phyloP scores from a whole-genome alignment of 2,329 filamentous ascomycete genomes.

The Colletotrichum eleusines region DNA sequence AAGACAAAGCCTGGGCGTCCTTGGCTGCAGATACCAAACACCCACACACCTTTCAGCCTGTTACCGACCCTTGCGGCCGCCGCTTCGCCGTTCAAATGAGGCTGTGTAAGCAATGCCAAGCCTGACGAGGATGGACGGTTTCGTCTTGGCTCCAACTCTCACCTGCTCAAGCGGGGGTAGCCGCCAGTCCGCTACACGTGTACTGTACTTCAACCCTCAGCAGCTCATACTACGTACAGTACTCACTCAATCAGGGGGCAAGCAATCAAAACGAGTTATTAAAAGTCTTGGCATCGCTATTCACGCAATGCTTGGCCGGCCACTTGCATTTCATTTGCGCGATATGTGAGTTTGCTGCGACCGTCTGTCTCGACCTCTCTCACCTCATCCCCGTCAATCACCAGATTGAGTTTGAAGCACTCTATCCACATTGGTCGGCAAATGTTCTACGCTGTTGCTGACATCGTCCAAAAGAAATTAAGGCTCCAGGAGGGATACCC shows the following conservation, averaged over 20 bases:
- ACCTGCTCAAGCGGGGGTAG: constrained; percentile 6
- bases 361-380: constrained; percentile 26
- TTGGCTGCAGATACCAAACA: constrained; percentile 41
- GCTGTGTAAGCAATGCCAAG: constrained; percentile 40
- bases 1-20: constrained; percentile 32
- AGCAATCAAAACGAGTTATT: constrained; percentile 37
- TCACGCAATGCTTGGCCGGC: constrained; percentile 25
- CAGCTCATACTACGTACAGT: too few relatives aligned
- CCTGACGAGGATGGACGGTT: constrained; percentile 35
- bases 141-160: constrained; percentile 38
- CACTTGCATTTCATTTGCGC: constrained; percentile 32
- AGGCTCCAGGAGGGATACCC: constrained; percentile 25
- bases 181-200: neutral
- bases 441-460: constrained; percentile 23
- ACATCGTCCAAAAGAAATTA: constrained; percentile 27
- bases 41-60: constrained; percentile 27
- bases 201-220: neutral
- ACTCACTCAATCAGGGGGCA: constrained; percentile 17
- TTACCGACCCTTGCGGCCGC: constrained; percentile 31
- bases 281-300: constrained; percentile 30
- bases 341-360: constrained; percentile 31
- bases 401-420: constrained; percentile 15
- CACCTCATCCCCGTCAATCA: constrained; percentile 30
- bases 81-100: constrained; percentile 32
- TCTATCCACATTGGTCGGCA: constrained; percentile 16